phyloP scores from a whole-genome alignment of 2,329 filamentous ascomycete genomes.

The Chaetomiaceae sp. region DNA sequence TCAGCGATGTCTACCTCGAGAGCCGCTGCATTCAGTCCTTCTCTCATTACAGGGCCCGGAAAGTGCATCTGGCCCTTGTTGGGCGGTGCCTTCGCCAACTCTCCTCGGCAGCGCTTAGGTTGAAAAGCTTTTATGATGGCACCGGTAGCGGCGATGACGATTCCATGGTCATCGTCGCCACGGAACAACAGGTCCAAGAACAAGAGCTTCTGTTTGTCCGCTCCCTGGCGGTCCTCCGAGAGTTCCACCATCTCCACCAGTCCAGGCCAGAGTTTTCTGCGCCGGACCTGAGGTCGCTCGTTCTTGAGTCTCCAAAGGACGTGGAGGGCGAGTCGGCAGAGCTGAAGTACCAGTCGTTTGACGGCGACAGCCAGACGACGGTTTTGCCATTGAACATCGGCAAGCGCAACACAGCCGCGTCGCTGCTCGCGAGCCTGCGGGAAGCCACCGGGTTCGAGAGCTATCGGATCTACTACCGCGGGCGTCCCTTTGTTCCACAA shows the following conservation, averaged over 20 bases:
- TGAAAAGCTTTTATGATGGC: conserved; percentile 47
- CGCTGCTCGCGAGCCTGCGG: conserved; percentile 63
- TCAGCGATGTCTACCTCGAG: conserved; percentile 65
- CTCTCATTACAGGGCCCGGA: conserved; percentile 46
- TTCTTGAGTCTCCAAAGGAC: conserved; percentile 47
- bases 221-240: conserved; percentile 63
- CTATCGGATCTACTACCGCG: conserved; percentile 68
- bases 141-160: conserved; percentile 45
- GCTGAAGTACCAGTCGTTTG: conserved; percentile 71
- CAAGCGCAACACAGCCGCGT: conserved; percentile 63
- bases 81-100: conserved; percentile 69
- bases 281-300: conserved; percentile 52
- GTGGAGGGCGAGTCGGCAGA: conserved; percentile 60
- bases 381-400: conserved; percentile 63
- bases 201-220: conserved; percentile 63
- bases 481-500: conserved; percentile 59
- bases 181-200: conserved; percentile 45
- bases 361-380: conserved; percentile 54
- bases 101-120: conserved; percentile 54
- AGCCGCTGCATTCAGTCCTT: conserved; percentile 48
- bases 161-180: conserved; percentile 47
- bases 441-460: conserved; percentile 71
- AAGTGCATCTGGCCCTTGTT: conserved; percentile 65
- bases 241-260: conserved; percentile 63
- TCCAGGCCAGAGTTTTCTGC: conserved; percentile 55